Percentiles rank a stretch among this genome's conserved stretches.
Conservation (phyloP, 768 basidiomycete species). For the Kwoniella dendrophila region DNA sequence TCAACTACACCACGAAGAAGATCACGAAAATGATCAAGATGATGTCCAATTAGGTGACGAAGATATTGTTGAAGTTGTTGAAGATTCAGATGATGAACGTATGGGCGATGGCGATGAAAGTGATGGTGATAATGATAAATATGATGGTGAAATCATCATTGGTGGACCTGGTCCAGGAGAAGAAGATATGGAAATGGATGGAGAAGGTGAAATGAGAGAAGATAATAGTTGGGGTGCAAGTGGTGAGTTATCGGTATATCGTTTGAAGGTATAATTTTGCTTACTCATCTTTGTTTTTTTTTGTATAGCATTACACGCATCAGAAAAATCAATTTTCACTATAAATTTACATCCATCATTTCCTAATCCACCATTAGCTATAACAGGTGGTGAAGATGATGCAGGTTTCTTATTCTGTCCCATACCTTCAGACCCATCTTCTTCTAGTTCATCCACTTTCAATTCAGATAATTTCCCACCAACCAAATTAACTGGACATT, state of each 20-base stretch:
- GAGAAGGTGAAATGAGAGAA: conserved; percentile 17
- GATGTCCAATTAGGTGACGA: conserved; percentile 29
- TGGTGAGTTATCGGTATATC: conserved; percentile 19
- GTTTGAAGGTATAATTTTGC: background rate
- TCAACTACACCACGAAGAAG: conserved; percentile 16
- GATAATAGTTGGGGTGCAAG: conserved; percentile 43
- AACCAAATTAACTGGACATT: conserved; percentile 80
- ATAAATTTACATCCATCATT: conserved; percentile 77
- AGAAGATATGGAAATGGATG: conserved; percentile 26
- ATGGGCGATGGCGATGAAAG: conserved; percentile 45
- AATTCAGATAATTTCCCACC: conserved; percentile 46
- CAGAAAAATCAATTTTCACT: conserved; percentile 72
- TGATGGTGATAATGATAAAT: conserved; percentile 34
- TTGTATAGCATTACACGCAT: conserved; percentile 61
- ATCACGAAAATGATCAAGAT: conserved; percentile 32
- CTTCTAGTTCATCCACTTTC: conserved; percentile 32
- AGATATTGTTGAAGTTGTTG: conserved; percentile 45
- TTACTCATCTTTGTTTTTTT: background rate
- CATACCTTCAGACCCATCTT: conserved; percentile 28
- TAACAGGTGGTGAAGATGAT: conserved; percentile 94
- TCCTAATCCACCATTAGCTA: conserved; percentile 70
- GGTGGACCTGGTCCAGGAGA: conserved; percentile 37
- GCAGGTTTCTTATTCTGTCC: conserved; percentile 75
- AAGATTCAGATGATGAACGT: conserved; percentile 37
- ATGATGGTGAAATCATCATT: conserved; percentile 49